Evolutionary conservation across 805 yeast species (phyloP).

Genomic region (Yarrowia keelungensis): DNA sequence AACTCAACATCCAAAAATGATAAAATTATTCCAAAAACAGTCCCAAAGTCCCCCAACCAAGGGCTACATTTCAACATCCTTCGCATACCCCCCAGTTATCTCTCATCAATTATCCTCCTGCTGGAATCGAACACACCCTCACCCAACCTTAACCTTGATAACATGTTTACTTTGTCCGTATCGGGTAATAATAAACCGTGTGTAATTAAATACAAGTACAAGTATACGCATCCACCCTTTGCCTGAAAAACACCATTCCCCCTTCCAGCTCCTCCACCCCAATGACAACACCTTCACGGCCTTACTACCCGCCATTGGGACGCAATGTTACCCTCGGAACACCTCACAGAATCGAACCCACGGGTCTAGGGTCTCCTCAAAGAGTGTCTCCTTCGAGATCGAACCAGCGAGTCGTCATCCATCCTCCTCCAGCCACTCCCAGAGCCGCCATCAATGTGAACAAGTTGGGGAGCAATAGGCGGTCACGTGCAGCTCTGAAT

Average conservation of each 20-base stretch:
- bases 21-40: no score
- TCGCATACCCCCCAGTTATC: no score
- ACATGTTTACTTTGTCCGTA: slow-evolving; percentile 20
- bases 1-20: no score
- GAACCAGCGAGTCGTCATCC: slow-evolving; percentile 1
- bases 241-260: background rate
- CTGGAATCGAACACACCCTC: background rate
- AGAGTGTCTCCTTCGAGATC: slow-evolving; percentile 14
- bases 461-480: slow-evolving; percentile 9
- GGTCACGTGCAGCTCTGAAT: background rate
- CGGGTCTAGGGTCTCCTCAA: slow-evolving; percentile 19
- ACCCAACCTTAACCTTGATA: slow-evolving; percentile 24
- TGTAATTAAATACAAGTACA: background rate
- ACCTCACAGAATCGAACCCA: slow-evolving; percentile 13
- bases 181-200: slow-evolving; percentile 27
- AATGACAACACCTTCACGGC: slow-evolving; percentile 13
- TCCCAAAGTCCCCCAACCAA: no score
- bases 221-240: no score
- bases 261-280: no score
- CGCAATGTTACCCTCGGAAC: slow-evolving; percentile 10
- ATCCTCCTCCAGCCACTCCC: slow-evolving; percentile 28
- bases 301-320: slow-evolving; percentile 1
- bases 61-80: no score
- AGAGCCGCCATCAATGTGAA: slow-evolving; percentile 19
- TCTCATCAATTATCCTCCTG: no score